Evolutionary conservation across 495 filamentous ascomycete species (phyloP).

Genomic region (Evernia prunastri): DNA sequence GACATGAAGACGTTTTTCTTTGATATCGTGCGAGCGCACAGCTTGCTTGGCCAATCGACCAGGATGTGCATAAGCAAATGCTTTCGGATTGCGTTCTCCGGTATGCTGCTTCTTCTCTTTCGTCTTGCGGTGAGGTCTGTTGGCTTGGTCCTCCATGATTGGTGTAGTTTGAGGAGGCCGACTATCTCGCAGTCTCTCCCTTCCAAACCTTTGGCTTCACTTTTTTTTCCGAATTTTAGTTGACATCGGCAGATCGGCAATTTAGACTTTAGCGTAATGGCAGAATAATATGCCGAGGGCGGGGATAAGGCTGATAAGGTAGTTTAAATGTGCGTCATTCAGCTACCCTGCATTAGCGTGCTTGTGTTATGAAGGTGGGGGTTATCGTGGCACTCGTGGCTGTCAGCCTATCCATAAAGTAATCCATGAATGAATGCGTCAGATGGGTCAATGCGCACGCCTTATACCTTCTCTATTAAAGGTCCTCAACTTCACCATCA

Average conservation of each 20-base stretch:
- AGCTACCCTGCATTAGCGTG: constrained; percentile 8
- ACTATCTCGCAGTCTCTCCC: neutral
- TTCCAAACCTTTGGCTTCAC: neutral
- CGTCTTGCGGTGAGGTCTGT: constrained; percentile 75
- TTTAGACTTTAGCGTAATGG: too few species aligned
- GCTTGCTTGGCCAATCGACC: constrained; percentile 78
- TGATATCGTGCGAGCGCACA: constrained; percentile 86
- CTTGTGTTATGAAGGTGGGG: neutral
- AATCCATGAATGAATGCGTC: too few species aligned
- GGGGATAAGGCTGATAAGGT: too few species aligned
- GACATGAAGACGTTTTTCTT: constrained; percentile 93
- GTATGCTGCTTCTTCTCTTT: constrained; percentile 88
- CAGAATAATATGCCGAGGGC: neutral
- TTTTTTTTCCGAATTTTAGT: neutral
- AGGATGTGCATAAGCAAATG: constrained; percentile 79
- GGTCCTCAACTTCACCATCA: neutral
- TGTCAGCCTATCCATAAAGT: too few species aligned
- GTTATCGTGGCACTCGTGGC: too few species aligned
- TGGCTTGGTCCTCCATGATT: constrained; percentile 75
- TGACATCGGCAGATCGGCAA: neutral
- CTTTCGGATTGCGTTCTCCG: constrained; percentile 79
- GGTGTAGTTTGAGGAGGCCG: neutral
- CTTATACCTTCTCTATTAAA: too few species aligned
- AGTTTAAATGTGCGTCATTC: constrained; percentile 2
- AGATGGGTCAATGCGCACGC: neutral